These are phyloP conservation scores for Geosmithia putterillii DNA, from an alignment of 2,329 filamentous ascomycete genomes.

Conservation along the genomic window DNA sequence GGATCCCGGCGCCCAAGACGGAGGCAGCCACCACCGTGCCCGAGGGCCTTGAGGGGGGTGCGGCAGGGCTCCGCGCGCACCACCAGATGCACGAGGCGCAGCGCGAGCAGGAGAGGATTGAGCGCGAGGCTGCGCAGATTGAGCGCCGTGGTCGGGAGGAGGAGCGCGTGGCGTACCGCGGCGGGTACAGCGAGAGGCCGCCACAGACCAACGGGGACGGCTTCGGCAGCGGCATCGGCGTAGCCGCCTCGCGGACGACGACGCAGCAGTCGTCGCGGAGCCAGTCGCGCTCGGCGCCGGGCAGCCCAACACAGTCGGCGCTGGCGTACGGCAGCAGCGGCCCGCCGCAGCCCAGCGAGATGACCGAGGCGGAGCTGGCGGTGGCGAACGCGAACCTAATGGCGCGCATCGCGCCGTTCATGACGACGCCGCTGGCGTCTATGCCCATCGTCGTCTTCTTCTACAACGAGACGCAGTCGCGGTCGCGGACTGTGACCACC, in stretches of 20 bases:
- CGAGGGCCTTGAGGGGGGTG: constrained; percentile 1
- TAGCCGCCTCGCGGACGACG: constrained; percentile 13
- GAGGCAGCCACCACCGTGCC: constrained; percentile 13
- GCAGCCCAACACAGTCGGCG: constrained; percentile 27
- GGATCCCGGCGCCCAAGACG: constrained; percentile 58
- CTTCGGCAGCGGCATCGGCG: too few relatives aligned
- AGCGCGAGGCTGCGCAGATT: constrained; percentile 65
- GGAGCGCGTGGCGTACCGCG: constrained; percentile 55
- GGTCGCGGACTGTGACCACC: constrained; percentile 74
- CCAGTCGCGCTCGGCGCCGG: constrained; percentile 25
- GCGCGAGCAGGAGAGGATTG: constrained; percentile 53
- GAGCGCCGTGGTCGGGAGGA: constrained; percentile 60
- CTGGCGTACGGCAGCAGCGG: constrained; percentile 19
- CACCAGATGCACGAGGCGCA: constrained; percentile 28
- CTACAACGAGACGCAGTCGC: constrained; percentile 73
- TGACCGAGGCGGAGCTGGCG: constrained; percentile 64
- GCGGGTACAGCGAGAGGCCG: constrained; percentile 61
- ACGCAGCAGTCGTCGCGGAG: too few relatives aligned
- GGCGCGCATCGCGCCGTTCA: constrained; percentile 76
- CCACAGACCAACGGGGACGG: constrained; percentile 27
- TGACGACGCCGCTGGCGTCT: constrained; percentile 69
- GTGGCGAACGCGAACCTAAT: constrained; percentile 80
- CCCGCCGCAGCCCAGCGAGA: constrained; percentile 30
- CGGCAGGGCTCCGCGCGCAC: constrained; percentile 7
- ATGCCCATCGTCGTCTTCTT: constrained; percentile 87